Base-by-base conservation (phyloP, 2,329 filamentous ascomycete species). In the Pleomassaria siparia region DNA sequence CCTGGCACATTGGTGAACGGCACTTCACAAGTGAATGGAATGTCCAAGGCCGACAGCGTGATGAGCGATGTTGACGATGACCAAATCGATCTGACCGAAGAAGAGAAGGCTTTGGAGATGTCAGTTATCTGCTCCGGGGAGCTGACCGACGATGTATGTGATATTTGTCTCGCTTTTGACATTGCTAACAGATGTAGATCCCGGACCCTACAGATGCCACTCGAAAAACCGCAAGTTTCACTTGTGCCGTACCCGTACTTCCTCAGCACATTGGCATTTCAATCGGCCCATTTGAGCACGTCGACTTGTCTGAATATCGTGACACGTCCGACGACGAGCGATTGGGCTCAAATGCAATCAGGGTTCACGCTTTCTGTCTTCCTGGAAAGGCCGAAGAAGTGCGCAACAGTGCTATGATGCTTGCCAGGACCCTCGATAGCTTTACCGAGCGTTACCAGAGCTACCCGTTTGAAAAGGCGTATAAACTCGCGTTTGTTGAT, bases 401-500 rank as follows among this genome's bases (percentile, higher is more conserved):
- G 18, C 83, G 86, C 51, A 92, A 95, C 63, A 94, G 91, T 5
- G 94, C 91, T 59, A 85, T 88, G 59, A 88, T 92, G 10, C 80
- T 96, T 57, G 88, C 91, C 16, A 58, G 83, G 66, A 90, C 91
- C 1, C 85, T 96, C n/a, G 94, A 99, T 67, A 89, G 88, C 68
- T 91, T 97, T 64, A 89, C 89, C 3, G 83, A 92, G 54, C 88
- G 85, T 3, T 97, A 92, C 67, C 90, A 91, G 21, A 86, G 88
- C 18, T 99, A 95, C 66, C 91, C 94, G 0, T 97, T 94, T 67
- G 66, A 64, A 6, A 83, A 88, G 22, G 91, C 88, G 63, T 97
- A 95, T 77, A 95, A 95, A 63, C 74, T 97, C 45, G 91, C 89
- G 58, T 99, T 99, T 60, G 85, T 99, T 15, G 94, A 99, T 59